Evolutionary conservation across 768 basidiomycete species (phyloP), one percentile per base, ranked within the genome.

Genomic region (Suillus placidus): DNA sequence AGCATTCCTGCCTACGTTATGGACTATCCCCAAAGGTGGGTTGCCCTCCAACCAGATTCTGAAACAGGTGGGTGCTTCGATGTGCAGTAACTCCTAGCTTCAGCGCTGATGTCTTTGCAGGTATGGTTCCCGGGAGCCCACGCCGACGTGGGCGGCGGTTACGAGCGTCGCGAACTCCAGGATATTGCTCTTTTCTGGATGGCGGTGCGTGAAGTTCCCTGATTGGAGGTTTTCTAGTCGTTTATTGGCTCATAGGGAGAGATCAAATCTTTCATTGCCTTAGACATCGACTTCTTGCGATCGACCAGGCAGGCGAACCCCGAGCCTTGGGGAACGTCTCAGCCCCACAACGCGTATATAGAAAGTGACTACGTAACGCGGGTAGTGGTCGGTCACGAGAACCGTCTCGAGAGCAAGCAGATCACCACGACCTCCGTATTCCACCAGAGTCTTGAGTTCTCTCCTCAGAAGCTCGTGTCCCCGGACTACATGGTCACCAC

Each of bases 51-150:
- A 67, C 35, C 69, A 68, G 32, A 37, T 61, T 18, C 63, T 73
- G 6, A 58, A 66, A 49, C 67, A 73, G 49, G 72, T 66, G 55
- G 10, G 56, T 16, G 35, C 12, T 34, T 47, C 35, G 18, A 45
- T 45, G 20, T 2, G 20, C 20, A n/a, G 43, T n/a, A 8, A 56
- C 23, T 16, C 30, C 38, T 26, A 16, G n/a, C 12, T 32, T 30
- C 43, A 16, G 40, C 20, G 60, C 54, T 63, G 30, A 68, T 30
- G 14, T 8, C 64, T 1, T 30, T 61, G 6, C 66, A 76, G 69
- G 63, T 67, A 1, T 77, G 74, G 73, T 75, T 77, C 45, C 62
- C 72, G 0, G 76, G 75, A 2, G 69, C 51, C 7, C 76, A 77
- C 51, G 63, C 64, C 18, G 71, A 73, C 43, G 63, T 70, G 7